A percentile compares a stretch with the other conserved stretches of the same genome.
Evolutionary conservation across 2,329 filamentous ascomycete species (phyloP).

Genomic region (Colletotrichum acutatum): DNA sequence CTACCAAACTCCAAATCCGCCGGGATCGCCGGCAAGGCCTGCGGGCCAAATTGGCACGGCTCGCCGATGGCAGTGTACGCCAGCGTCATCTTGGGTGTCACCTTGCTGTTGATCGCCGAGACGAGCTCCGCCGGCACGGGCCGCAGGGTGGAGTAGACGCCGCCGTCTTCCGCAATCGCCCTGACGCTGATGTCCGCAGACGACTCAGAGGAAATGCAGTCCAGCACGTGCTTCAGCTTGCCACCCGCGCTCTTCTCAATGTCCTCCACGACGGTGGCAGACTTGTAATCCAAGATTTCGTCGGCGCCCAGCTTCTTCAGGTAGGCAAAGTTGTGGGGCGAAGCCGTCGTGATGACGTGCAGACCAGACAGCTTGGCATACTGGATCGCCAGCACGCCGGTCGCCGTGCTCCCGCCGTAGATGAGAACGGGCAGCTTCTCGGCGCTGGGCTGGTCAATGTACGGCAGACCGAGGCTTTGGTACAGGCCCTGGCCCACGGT

Average conservation of each 20-base stretch:
- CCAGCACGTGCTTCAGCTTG: neutral
- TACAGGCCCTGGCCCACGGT: neutral
- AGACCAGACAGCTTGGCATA: neutral
- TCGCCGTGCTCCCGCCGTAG: neutral
- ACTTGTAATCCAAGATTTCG: neutral
- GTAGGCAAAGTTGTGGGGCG: neutral
- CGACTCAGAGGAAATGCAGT: neutral
- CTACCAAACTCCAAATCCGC: neutral
- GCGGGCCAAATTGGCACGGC: neutral
- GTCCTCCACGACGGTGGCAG: neutral
- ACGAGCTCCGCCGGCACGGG: neutral
- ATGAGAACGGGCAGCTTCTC: neutral
- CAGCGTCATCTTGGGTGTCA: neutral
- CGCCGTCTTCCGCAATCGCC: neutral
- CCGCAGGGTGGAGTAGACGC: neutral
- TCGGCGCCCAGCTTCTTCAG: neutral
- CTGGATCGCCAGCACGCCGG: neutral
- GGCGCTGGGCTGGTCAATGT: neutral
- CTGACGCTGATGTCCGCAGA: neutral
- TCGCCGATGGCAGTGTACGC: neutral
- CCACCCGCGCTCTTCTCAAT: neutral
- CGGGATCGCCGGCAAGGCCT: neutral
- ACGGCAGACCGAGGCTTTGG: neutral
- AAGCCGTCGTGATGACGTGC: neutral
- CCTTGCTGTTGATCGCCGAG: neutral